phyloP scores from a whole-genome alignment of 768 basidiomycete genomes.

The Jaapia argillacea region DNA sequence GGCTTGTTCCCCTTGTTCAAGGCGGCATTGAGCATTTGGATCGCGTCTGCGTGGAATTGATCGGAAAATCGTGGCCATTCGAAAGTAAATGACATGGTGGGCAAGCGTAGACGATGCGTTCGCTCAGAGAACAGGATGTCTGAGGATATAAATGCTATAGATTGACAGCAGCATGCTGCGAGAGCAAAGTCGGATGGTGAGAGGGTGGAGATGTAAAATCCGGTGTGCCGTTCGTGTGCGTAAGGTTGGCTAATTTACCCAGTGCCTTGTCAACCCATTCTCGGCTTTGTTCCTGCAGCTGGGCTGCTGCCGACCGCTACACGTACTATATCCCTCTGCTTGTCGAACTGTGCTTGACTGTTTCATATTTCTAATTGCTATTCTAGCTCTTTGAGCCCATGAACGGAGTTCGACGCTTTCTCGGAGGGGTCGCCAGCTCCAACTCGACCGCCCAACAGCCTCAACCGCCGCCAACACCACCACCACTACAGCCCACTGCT shows the following conservation, averaged over 20 bases:
- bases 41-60: slow-evolving; percentile 93
- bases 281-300: too few relatives aligned
- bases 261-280: too few relatives aligned
- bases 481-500: slow-evolving; percentile 8
- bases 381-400: slow-evolving; percentile 20
- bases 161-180: not conserved
- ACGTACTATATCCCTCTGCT: too few relatives aligned
- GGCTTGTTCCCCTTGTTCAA: slow-evolving; percentile 97
- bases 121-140: too few relatives aligned
- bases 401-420: slow-evolving; percentile 67
- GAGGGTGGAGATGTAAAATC: too few relatives aligned
- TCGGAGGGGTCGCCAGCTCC: slow-evolving; percentile 25
- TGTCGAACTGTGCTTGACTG: not conserved
- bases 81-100: slow-evolving; percentile 80
- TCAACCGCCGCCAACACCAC: slow-evolving; percentile 4
- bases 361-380: not conserved
- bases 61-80: slow-evolving; percentile 96
- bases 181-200: too few relatives aligned
- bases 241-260: not conserved
- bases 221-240: not conserved
- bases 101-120: too few relatives aligned
- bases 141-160: not conserved
- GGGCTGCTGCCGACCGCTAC: too few relatives aligned
- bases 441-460: slow-evolving; percentile 13
- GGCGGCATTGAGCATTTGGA: slow-evolving; percentile 92